Percentiles rank a stretch among this genome's conserved stretches.
Conservation (phyloP, 2,329 filamentous ascomycete genomes). For the Penicillium fuscoglaucum region DNA sequence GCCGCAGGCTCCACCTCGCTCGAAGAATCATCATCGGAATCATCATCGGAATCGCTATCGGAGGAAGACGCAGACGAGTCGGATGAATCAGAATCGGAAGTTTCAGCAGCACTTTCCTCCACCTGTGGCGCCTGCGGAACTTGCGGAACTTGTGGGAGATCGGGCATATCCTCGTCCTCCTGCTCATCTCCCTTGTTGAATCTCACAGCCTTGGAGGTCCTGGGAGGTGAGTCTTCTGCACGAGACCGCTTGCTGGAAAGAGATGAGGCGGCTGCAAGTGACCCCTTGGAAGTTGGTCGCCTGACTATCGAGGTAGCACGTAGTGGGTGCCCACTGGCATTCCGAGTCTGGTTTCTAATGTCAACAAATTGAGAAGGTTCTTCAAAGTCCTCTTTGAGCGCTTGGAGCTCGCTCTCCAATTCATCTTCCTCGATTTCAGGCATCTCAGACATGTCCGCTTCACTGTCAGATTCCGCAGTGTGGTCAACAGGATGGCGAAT, state of each 20-base stretch:
- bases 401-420: conserved; percentile 48
- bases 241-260: conserved; percentile 23
- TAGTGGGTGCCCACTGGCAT: conserved; percentile 9
- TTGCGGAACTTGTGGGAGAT: conserved; percentile 12
- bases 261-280: conserved; percentile 21
- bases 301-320: conserved; percentile 22
- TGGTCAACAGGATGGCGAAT: conserved; percentile 37
- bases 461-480: conserved; percentile 33
- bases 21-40: conserved; percentile 19
- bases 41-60: conserved; percentile 15
- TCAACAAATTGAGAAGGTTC: conserved; percentile 24
- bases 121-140: conserved; percentile 13
- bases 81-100: conserved; percentile 12
- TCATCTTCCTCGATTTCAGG: conserved; percentile 40
- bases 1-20: conserved; percentile 21
- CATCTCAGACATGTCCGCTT: conserved; percentile 31
- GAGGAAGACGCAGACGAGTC: conserved; percentile 14
- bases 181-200: conserved; percentile 30
- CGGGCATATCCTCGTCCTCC: conserved; percentile 13
- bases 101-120: conserved; percentile 12
- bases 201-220: conserved; percentile 36
- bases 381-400: conserved; percentile 46
- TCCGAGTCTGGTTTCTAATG: conserved; percentile 17
- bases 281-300: conserved; percentile 23
- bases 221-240: conserved; percentile 26